Evolutionary conservation across 495 filamentous ascomycete genomes (phyloP), one percentile per base, ranked within the genome.

Genomic region (Physcia stellaris): DNA sequence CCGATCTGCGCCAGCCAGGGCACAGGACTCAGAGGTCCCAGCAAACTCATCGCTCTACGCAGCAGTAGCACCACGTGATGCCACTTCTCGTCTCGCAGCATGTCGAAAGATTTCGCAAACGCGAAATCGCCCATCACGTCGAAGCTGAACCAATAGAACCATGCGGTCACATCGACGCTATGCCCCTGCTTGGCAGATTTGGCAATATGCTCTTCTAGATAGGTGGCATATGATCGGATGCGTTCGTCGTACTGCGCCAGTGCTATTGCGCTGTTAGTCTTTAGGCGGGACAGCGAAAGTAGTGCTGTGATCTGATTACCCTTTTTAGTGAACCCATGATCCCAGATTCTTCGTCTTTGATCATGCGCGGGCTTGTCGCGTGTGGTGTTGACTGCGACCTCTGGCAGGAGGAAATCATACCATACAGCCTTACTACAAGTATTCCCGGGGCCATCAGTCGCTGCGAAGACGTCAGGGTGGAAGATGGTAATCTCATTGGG

Each of bases 121-220:
- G 59, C 59, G 13, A 66, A 56, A 13, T 64, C 59, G 16, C 61
- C 57, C 47, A 68, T 60, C 1, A 63, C 54, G 27, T 67, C 62
- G 36, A 64, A 67, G 2, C 55, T 49, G 22, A 57, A 59, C 47
- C 51, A 62, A 22, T 51, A 49, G n/a, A 28, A 28, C n/a, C n/a
- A n/a, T n/a, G n/a, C n/a, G n/a, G n/a, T n/a, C n/a, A n/a, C n/a
- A n/a, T n/a, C n/a, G n/a, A n/a, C n/a, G n/a, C n/a, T n/a, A n/a
- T n/a, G n/a, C n/a, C n/a, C n/a, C n/a, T n/a, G n/a, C n/a, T n/a
- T n/a, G n/a, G n/a, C n/a, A n/a, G n/a, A 19, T 16, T 41, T 35
- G 2, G 44, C 39, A 11, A 59, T 49, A 26, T 46, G 42, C 0
- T 32, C 11, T 13, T 46, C 41, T 4, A 56, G 47, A n/a, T n/a